These are phyloP conservation scores for Penicillium canariense DNA, from an alignment of 495 filamentous ascomycete genomes.

Conservation along the genomic window DNA sequence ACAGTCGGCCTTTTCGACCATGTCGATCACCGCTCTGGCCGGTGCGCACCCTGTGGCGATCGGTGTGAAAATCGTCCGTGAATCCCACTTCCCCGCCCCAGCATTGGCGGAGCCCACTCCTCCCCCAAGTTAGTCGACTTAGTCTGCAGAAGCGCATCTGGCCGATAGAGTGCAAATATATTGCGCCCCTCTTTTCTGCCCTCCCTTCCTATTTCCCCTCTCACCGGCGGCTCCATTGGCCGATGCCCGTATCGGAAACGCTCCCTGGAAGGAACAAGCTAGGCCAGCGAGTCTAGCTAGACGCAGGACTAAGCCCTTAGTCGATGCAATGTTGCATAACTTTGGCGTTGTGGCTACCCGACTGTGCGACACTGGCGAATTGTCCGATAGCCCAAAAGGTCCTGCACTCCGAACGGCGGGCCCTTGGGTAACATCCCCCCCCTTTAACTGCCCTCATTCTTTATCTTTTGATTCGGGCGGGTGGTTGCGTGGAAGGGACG, in stretches of 20 bases:
- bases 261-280: not conserved
- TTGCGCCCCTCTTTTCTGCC: not conserved
- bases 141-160: conserved; percentile 14
- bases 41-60: conserved; percentile 22
- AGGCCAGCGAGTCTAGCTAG: not conserved
- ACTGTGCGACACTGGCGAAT: conserved; percentile 16
- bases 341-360: conserved; percentile 15
- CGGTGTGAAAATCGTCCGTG: not conserved
- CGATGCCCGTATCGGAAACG: conserved; percentile 11
- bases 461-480: not conserved
- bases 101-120: too few relatives aligned
- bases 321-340: conserved; percentile 8
- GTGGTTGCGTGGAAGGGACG: not conserved
- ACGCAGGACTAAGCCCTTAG: not conserved
- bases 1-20: not conserved
- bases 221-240: not conserved
- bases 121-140: not conserved
- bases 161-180: not conserved
- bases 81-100: not conserved
- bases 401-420: not conserved
- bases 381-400: conserved; percentile 14
- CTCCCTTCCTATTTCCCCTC: not conserved
- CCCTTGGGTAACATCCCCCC: conserved; percentile 21
- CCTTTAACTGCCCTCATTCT: not conserved
- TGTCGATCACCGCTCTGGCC: conserved; percentile 11